phyloP scores from a whole-genome alignment of 75 land plant genomes.

The Picea glauca region DNA sequence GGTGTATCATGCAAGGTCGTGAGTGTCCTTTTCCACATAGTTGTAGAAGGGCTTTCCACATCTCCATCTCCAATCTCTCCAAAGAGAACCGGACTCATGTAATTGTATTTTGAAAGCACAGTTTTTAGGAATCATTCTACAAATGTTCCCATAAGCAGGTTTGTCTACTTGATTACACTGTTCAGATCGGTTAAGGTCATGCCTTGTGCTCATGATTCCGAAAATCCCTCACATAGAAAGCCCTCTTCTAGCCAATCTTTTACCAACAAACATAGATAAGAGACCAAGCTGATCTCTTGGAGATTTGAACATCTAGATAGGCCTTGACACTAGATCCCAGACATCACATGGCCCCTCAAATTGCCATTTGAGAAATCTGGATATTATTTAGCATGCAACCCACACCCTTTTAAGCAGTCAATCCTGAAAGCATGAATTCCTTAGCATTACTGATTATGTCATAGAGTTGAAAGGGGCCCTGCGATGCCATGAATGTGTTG shows the following conservation, averaged over 20 bases:
- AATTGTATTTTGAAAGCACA: background rate
- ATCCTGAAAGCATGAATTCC: background rate
- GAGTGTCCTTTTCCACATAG: too few species aligned
- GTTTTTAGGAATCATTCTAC: background rate
- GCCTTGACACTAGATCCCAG: background rate
- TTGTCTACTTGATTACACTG: background rate
- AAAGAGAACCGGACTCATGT: background rate
- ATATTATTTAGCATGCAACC: background rate
- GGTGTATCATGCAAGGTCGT: too few species aligned
- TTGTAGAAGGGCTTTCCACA: too few species aligned
- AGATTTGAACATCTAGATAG: background rate
- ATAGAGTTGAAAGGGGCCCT: background rate
- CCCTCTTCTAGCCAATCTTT: background rate
- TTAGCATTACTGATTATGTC: background rate
- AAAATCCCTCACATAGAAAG: background rate
- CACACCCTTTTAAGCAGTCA: background rate
- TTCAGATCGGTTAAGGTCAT: background rate
- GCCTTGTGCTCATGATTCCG: background rate
- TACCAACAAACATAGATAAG: background rate
- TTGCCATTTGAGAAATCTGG: background rate
- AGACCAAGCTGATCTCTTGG: background rate
- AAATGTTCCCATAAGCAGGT: background rate
- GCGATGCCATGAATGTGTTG: background rate
- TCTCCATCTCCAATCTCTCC: too few species aligned
- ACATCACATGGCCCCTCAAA: background rate